Base-by-base conservation (phyloP, 1,284 basidiomycete species). In the Puccinia brachypodii region DNA sequence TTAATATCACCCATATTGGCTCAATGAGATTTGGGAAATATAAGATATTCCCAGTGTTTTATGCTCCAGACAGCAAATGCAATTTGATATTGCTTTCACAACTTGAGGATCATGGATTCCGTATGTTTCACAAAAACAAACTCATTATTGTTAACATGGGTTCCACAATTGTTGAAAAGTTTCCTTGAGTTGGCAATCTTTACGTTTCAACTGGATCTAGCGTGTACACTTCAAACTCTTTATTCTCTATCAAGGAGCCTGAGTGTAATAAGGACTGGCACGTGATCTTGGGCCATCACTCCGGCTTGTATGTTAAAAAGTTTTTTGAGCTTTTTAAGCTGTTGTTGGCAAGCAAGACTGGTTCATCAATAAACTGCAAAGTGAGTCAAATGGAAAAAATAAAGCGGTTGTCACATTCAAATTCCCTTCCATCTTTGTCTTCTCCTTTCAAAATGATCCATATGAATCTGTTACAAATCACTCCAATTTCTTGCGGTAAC, bases 41-140 rank as follows among this genome's bases (percentile, higher is more conserved):
- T 3, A n/a, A 33, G 3, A 69, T 69, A 6, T 25, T 42, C 25
- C 66, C 38, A 19, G 66, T 44, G 4, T 69, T 22, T 38, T 69
- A 69, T 44, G 66, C 66, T n/a, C 66, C 38, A 42, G 13, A 40
- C 9, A 38, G 66, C 3, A 25, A 25, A 16, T 33, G 66, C 31
- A 69, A 69, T 69, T 33, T 69, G 2, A 25, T 69, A 3, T 69
- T 38, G 2, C 13, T 22, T 1, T 69, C 66, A 25, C 66, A 69
- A 44, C 42, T 42, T n/a, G 38, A 69, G 42, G 66, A 69, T 16
- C 66, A 69, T 28, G 42, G 66, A 28, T 33, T 69, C 38, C n/a
- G 33, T 3, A 3, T 66, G 16, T 6, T 66, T 2, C 2, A 9
- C 7, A 66, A 66, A 38, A 66, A 66, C 28, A 8, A 25, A 22